A percentile compares a stretch with the other conserved stretches of the same genome.
Evolutionary conservation across 345 rosid genomes (phyloP).

Genomic region (Eutrema heterophyllum): DNA sequence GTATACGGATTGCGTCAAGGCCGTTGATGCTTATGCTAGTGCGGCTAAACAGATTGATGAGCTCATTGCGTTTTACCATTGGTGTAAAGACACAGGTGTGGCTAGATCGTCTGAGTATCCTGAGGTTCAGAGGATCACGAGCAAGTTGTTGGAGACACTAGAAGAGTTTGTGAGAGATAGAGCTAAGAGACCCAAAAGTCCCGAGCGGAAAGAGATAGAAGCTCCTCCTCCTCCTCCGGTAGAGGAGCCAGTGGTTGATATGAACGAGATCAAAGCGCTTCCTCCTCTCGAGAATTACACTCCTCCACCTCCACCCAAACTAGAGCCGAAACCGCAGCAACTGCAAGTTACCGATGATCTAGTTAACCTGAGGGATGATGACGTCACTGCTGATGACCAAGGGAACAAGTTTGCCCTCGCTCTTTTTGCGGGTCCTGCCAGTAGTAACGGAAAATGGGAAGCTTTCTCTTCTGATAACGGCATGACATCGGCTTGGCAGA

Average conservation of each 20-base stretch:
- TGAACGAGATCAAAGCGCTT: constrained; percentile 76
- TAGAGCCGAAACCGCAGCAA: constrained; percentile 37
- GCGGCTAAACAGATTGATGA: constrained; percentile 82
- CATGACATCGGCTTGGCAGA: constrained; percentile 84
- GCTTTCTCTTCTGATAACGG: constrained; percentile 64
- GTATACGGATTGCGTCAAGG: constrained; percentile 71
- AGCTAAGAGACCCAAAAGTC: constrained; percentile 68
- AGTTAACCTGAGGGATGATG: constrained; percentile 76
- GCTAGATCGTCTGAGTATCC: constrained; percentile 91
- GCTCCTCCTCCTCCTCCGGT: constrained; percentile 39
- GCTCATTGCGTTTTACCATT: constrained; percentile 59
- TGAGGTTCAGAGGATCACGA: constrained; percentile 82
- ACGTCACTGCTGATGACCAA: constrained; percentile 59
- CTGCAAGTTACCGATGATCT: constrained; percentile 56
- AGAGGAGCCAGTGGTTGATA: constrained; percentile 46
- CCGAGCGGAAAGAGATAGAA: constrained; percentile 54
- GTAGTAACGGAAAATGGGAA: constrained; percentile 63
- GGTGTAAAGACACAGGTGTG: constrained; percentile 78
- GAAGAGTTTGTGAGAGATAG: constrained; percentile 85
- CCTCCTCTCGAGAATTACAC: constrained; percentile 64
- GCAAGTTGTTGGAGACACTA: constrained; percentile 69
- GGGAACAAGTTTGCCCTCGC: constrained; percentile 80
- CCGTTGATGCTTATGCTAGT: constrained; percentile 68
- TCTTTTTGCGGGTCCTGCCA: constrained; percentile 60
- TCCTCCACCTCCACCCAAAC: constrained; percentile 44